Conservation (phyloP, 148 eudicot genomes). For the Persicaria tinctoria region DNA sequence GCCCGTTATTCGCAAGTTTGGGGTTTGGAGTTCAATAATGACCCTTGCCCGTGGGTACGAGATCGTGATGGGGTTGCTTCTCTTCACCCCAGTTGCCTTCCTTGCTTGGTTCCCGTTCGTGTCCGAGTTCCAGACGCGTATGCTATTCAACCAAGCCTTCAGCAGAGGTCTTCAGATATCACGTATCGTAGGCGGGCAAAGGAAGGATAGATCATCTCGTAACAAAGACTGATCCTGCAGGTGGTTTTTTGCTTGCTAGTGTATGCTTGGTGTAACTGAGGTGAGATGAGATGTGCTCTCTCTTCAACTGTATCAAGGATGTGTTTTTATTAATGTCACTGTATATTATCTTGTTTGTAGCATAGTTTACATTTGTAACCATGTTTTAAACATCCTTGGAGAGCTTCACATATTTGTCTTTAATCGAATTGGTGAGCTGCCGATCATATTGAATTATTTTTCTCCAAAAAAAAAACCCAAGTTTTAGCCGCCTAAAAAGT, state of each 20-base stretch:
- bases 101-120: conserved; percentile 74
- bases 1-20: conserved; percentile 25
- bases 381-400: neutral
- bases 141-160: conserved; percentile 76
- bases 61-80: conserved; percentile 49
- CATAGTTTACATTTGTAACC: too few relatives aligned
- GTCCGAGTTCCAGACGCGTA: conserved; percentile 70
- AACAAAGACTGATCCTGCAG: conserved; percentile 40
- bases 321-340: neutral
- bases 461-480: neutral
- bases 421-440: too few relatives aligned
- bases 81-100: conserved; percentile 58
- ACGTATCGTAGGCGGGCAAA: conserved; percentile 38
- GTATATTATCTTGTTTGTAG: too few relatives aligned
- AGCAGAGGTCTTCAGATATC: conserved; percentile 72
- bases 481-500: neutral
- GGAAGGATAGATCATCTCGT: conserved; percentile 27
- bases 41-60: conserved; percentile 59
- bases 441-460: too few relatives aligned
- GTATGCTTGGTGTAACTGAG: neutral
- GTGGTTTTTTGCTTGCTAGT: neutral
- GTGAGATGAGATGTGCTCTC: neutral
- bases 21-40: conserved; percentile 44
- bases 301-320: neutral
- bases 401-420: too few relatives aligned